Evolutionary conservation across 1,139 yeast genomes (phyloP).

Genomic region (Geotrichum phurueaensis): DNA sequence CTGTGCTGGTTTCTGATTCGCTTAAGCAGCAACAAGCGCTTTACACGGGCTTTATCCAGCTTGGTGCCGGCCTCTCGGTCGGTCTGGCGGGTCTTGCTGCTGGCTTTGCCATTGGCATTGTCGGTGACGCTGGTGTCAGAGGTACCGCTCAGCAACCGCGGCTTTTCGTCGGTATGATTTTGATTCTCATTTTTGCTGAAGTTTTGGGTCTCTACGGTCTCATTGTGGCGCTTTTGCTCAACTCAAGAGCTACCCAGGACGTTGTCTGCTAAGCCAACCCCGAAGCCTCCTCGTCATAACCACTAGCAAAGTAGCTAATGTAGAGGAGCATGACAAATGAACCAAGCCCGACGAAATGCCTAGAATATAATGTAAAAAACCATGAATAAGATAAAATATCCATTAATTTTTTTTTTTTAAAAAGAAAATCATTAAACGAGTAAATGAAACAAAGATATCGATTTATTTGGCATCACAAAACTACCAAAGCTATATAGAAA

Average conservation of each 20-base stretch:
- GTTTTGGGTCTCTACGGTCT: conserved; percentile 92
- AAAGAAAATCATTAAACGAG: no score
- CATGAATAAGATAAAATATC: no score
- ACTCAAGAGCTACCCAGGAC: conserved; percentile 93
- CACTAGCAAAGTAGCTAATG: no score
- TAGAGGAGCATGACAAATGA: no score
- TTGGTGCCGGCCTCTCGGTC: conserved; percentile 91
- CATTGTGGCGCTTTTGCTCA: conserved; percentile 84
- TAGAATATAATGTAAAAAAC: no score
- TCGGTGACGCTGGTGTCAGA: conserved; percentile 98
- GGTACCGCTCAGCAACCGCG: conserved; percentile 96
- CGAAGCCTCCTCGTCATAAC: no score
- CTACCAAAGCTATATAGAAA: no score
- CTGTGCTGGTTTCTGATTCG: conserved; percentile 92
- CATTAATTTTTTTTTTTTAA: no score
- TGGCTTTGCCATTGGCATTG: conserved; percentile 97
- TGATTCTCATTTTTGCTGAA: conserved; percentile 95
- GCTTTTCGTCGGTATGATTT: conserved; percentile 75
- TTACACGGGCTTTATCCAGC: conserved; percentile 94
- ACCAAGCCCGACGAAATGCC: no score
- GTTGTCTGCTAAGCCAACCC: conserved; percentile 63
- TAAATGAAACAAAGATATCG: no score
- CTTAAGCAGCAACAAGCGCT: conserved; percentile 76
- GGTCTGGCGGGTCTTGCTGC: conserved; percentile 96
- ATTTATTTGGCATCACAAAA: no score